Base-by-base conservation (phyloP, 345 rosid species). In the Theobroma cacao region DNA sequence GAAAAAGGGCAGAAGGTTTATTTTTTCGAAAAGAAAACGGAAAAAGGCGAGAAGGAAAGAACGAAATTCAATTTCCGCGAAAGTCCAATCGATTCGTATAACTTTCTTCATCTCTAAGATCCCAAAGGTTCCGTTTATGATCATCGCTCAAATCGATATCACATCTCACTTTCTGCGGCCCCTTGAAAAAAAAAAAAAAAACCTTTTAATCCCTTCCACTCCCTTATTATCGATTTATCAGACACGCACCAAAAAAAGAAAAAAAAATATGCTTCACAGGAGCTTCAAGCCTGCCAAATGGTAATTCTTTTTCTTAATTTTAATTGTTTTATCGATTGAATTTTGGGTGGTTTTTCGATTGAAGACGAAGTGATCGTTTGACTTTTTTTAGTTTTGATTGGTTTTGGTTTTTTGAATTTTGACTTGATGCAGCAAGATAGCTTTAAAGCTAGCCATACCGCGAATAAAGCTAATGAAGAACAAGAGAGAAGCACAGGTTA, bases 231-330 rank as follows among this genome's bases (percentile, higher is more conserved):
- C 45, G 13, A 41, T 10, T 53, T 11, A 22, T 40, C 24, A 4
- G 63, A 34, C 55, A 17, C 47, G 9, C 52, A 24, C 5, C 8
- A 30, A 45, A 7, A 31, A 33, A 53, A 17, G 6, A 3, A 72
- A 3, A 63, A 78, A 34, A 81, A 79, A 61, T 33, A 88, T 88
- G 86, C 92, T 93, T 55, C 97, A 91, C 79, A 88, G 82, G 85
- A 89, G 98, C 87, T 95, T 93, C 83, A 95, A 95, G 89, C 89
- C 98, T 59, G 95, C 96, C 0, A 93, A 95, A 87, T 95, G 98
- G 97, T 94, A 77, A 78, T 52, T 17, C 1, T 36, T 62, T 58
- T 5, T 18, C 0, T 74, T 34, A 10, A 2, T n/a, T 76, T 48
- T 26, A 17, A 47, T 66, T 67, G 77, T 78, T 72, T 77, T 10